Percentiles rank a stretch among this genome's conserved stretches.
Conservation (phyloP, 2,329 filamentous ascomycete species). For the Sphaerulina populicola region DNA sequence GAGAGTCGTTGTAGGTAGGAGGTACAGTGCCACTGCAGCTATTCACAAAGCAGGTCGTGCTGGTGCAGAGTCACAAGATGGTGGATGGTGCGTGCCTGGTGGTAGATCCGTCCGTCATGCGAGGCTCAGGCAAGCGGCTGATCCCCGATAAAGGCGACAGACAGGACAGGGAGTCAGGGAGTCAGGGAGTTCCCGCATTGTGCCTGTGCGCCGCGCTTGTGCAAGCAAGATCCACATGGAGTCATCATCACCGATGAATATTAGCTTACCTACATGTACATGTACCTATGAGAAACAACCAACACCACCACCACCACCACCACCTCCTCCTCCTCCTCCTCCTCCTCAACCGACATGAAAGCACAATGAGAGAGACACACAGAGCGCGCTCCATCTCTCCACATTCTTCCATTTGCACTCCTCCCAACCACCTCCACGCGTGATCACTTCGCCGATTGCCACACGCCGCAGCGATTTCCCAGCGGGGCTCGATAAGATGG, state of each 20-base stretch:
- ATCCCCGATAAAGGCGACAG: too few relatives aligned
- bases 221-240: neutral
- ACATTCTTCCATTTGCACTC: neutral
- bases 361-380: neutral
- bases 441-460: conserved; percentile 2
- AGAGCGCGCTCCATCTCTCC: neutral
- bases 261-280: too few relatives aligned
- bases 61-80: conserved; percentile 7
- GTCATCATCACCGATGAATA: conserved; percentile 1
- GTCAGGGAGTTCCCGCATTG: neutral
- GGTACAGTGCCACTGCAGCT: neutral
- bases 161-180: too few relatives aligned
- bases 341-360: too few relatives aligned
- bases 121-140: too few relatives aligned
- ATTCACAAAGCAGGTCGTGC: neutral
- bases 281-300: too few relatives aligned
- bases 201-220: neutral
- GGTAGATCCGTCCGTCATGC: too few relatives aligned
- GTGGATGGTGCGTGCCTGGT: neutral
- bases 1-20: neutral
- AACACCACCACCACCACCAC: too few relatives aligned
- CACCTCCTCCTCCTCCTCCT: too few relatives aligned
- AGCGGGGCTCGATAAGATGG: conserved; percentile 10
- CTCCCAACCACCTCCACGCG: conserved; percentile 14
- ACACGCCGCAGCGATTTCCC: neutral